These are phyloP conservation scores for Emericellopsis cladophorae DNA, from an alignment of 2,329 filamentous ascomycete genomes.

Conservation along the genomic window DNA sequence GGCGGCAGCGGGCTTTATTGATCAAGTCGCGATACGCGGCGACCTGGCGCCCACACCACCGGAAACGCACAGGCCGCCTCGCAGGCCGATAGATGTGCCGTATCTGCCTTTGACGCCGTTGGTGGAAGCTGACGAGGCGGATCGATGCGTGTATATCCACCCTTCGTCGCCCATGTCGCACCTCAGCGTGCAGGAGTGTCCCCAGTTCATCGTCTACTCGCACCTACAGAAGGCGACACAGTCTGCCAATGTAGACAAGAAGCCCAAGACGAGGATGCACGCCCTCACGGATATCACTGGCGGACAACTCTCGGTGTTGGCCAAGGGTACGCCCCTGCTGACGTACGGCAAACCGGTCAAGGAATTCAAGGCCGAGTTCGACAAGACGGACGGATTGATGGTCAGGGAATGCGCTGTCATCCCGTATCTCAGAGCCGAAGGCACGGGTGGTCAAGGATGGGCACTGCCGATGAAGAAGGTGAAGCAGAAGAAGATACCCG, in stretches of 20 bases:
- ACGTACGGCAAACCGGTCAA: conserved; percentile 85
- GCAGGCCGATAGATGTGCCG: conserved; percentile 81
- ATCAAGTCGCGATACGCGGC: conserved; percentile 84
- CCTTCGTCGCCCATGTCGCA: conserved; percentile 71
- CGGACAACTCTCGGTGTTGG: conserved; percentile 63
- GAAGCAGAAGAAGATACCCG: conserved; percentile 60
- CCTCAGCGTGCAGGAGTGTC: conserved; percentile 58
- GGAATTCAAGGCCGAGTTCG: conserved; percentile 44
- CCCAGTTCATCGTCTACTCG: conserved; percentile 77
- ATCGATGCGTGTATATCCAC: conserved; percentile 74
- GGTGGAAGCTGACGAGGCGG: conserved; percentile 27
- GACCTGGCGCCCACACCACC: conserved; percentile 70
- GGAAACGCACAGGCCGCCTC: conserved; percentile 54
- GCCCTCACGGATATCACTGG: conserved; percentile 70
- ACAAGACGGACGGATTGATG: conserved; percentile 19
- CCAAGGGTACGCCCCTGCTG: conserved; percentile 74
- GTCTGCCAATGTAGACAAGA: conserved; percentile 37
- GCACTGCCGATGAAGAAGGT: conserved; percentile 77
- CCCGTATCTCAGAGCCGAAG: conserved; percentile 61
- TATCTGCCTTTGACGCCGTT: conserved; percentile 77
- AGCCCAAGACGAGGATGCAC: conserved; percentile 73
- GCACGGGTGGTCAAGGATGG: conserved; percentile 60
- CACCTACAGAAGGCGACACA: conserved; percentile 62
- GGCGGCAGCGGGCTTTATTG: conserved; percentile 82
- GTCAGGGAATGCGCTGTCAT: conserved; percentile 72